These are phyloP conservation scores for Rhynchospora tenuis DNA, from an alignment of 176 grass and related monocot species.

Conservation along the genomic window DNA sequence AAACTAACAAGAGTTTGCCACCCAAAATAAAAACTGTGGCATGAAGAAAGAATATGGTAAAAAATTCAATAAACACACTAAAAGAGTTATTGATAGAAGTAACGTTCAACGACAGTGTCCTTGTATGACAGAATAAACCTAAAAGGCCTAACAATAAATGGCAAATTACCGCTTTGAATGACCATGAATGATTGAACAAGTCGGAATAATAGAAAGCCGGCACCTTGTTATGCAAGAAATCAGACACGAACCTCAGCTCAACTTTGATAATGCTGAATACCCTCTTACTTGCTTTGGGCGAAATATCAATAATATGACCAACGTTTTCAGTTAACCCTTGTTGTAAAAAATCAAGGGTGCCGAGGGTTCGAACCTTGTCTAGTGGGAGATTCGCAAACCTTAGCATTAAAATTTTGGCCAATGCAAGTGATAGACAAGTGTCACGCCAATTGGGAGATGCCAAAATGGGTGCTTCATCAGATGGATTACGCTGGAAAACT, in stretches of 20 bases:
- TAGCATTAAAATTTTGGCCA: neutral
- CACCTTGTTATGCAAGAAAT: neutral
- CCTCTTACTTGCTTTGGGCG: neutral
- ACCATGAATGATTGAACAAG: too few species aligned
- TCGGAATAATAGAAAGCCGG: too few species aligned
- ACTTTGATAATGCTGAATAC: neutral
- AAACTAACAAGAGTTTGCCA: too few species aligned
- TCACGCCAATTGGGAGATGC: neutral
- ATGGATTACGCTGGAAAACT: neutral
- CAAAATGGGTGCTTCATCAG: neutral
- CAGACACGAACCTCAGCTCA: neutral
- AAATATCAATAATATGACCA: too few species aligned
- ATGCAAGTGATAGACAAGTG: neutral
- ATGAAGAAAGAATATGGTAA: too few species aligned
- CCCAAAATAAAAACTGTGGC: too few species aligned
- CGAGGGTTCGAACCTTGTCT: neutral
- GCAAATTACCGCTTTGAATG: too few species aligned
- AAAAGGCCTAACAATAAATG: neutral
- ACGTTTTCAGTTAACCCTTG: neutral
- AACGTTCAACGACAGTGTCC: too few species aligned
- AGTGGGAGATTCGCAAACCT: neutral
- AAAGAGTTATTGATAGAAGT: too few species aligned
- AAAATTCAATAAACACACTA: too few species aligned
- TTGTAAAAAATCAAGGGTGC: neutral
- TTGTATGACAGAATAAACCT: too few species aligned